Base-by-base conservation (phyloP, 441 rosid genomes). In the Kokia cookei region DNA sequence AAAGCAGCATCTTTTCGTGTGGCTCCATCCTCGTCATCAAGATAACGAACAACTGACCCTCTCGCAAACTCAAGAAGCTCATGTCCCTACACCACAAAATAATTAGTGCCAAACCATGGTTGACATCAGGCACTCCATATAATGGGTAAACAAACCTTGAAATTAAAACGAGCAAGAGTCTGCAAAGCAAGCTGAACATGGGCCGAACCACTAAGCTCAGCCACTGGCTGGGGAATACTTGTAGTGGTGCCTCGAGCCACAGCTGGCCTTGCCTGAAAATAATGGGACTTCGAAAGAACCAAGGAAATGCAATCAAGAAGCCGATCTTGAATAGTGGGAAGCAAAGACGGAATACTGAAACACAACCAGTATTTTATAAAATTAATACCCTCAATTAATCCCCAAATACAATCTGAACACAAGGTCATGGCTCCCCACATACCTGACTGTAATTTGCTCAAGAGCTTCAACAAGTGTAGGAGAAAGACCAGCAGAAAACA, bases 1-100 rank as follows among this genome's bases (percentile, higher is more conserved):
- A 96, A 83, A 65, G 99, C 98, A 15, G 98, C 98, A 89, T 96
- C 98, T 84, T 94, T 94, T 69, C 98, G 81, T 70, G 97, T 92
- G 73, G 86, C 82, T 76, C 94, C 93, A 88, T 96, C 98, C 84
- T 90, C 98, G 80, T 94, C 98, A 75, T 94, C 99, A 82, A 94
- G 82, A 86, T 92, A 96, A 64, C 84, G 71, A 71, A 96, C 93
- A 78, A 96, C 96, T 0, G 97, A 89, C 80, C 94, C 97, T 85
- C 91, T 89, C 3, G 93, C 97, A 85, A 96, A 93, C 87, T 91
- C 98, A 65, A 96, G 96, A 77, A 94, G 98, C 71, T 96, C 98
- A 69, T 94, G 98, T 76, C 99, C 98, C 98, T 96, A 82, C 54
- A 76, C 75, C 73, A 86, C 22, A 81, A 69, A 82, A 71, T 62